Conservation (phyloP, 2,329 filamentous ascomycete species). For the Aspergillus pseudoglaucus region DNA sequence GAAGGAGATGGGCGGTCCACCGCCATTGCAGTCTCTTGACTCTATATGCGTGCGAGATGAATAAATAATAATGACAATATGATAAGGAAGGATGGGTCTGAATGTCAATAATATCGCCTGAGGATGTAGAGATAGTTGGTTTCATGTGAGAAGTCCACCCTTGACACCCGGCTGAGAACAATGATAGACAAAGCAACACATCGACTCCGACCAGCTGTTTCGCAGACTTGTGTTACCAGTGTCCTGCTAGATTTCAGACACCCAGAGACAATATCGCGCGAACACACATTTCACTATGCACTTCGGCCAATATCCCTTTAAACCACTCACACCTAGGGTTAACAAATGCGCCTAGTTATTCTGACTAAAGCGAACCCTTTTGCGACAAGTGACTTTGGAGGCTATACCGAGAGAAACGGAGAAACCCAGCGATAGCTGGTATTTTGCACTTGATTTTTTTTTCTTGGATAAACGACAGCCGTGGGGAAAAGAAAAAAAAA, state of each 20-base stretch:
- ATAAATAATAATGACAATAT: neutral
- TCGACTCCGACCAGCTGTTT: neutral
- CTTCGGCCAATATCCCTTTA: too few relatives aligned
- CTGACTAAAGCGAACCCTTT: too few relatives aligned
- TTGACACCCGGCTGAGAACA: neutral
- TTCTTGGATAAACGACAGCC: too few relatives aligned
- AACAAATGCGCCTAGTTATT: too few relatives aligned
- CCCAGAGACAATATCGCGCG: neutral
- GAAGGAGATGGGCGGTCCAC: conserved; percentile 27
- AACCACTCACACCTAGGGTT: too few relatives aligned
- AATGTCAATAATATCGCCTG: neutral
- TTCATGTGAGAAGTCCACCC: conserved; percentile 1
- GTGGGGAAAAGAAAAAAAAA: too few relatives aligned
- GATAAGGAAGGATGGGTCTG: neutral
- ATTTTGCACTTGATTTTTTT: too few relatives aligned
- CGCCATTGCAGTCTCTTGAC: conserved; percentile 33
- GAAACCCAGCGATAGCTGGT: too few relatives aligned
- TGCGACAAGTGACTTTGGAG: too few relatives aligned
- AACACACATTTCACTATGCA: too few relatives aligned
- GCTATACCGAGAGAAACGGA: too few relatives aligned
- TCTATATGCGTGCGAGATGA: neutral
- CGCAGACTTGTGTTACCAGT: conserved; percentile 1
- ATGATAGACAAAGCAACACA: neutral
- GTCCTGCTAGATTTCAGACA: neutral
- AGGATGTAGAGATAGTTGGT: neutral